These are phyloP conservation scores for Albizia julibrissin DNA, from an alignment of 306 rosid species.

Conservation along the genomic window DNA sequence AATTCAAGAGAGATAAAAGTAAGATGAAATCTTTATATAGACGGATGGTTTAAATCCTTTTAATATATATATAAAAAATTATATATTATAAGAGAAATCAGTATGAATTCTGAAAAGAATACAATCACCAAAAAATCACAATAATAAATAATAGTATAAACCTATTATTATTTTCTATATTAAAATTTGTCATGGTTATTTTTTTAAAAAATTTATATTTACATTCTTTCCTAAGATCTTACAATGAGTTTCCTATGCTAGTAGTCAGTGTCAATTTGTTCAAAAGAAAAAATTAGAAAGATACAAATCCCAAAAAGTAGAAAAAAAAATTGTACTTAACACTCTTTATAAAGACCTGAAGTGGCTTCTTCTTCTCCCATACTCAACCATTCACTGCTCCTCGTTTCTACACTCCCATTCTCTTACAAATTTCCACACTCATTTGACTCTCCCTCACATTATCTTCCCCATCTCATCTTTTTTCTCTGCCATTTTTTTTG, in stretches of 20 bases:
- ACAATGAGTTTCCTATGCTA: no score
- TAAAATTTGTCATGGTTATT: no score
- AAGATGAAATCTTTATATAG: background rate
- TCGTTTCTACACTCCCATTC: slow-evolving; percentile 32
- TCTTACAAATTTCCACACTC: background rate
- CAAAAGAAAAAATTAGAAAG: background rate
- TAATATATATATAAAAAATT: no score
- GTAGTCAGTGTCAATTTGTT: background rate
- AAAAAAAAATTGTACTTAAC: slow-evolving; percentile 26
- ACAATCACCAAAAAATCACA: no score
- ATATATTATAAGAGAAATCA: no score
- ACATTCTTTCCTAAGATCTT: no score
- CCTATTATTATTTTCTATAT: no score
- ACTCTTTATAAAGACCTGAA: slow-evolving; percentile 51
- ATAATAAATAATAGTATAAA: no score
- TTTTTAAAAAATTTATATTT: no score
- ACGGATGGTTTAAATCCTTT: no score
- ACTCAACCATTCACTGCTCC: slow-evolving; percentile 29
- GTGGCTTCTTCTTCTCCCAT: slow-evolving; percentile 34
- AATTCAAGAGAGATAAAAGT: background rate
- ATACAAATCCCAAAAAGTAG: background rate
- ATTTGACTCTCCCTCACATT: background rate
- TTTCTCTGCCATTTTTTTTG: slow-evolving; percentile 27
- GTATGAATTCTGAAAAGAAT: no score
- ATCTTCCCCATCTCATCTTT: background rate